phyloP scores from a whole-genome alignment of 306 rosid species.

The Vicia sativa region DNA sequence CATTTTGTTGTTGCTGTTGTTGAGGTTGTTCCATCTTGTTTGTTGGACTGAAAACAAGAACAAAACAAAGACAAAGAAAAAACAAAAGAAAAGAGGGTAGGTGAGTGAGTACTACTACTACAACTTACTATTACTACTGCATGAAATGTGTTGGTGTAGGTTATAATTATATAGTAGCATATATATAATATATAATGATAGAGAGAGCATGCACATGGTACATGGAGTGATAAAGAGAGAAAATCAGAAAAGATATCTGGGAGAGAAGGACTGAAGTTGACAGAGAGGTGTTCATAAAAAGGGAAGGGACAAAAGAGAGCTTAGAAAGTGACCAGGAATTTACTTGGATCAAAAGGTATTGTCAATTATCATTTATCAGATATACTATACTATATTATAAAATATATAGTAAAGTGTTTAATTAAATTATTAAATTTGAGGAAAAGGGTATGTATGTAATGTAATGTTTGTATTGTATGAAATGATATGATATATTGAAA shows the following conservation, averaged over 20 bases:
- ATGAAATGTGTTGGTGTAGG: slow-evolving; percentile 35
- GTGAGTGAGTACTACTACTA: slow-evolving; percentile 5
- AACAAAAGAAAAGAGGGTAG: slow-evolving; percentile 35
- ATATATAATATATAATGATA: slow-evolving; percentile 13
- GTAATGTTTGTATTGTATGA: slow-evolving; percentile 19
- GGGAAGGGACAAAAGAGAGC: slow-evolving; percentile 94
- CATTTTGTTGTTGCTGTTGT: slow-evolving; percentile 36
- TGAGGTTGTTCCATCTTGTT: slow-evolving; percentile 48
- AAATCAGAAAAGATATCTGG: slow-evolving; percentile 75
- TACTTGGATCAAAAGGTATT: slow-evolving; percentile 64
- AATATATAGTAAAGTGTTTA: not conserved
- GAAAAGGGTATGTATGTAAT: not conserved
- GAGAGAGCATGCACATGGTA: slow-evolving; percentile 40
- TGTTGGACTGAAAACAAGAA: slow-evolving; percentile 28
- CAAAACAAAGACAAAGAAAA: slow-evolving; percentile 43
- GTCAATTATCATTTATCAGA: not conserved
- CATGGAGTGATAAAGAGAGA: slow-evolving; percentile 58
- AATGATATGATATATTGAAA: slow-evolving; percentile 47
- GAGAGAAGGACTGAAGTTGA: slow-evolving; percentile 91
- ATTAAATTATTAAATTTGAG: not conserved
- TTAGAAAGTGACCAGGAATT: slow-evolving; percentile 66
- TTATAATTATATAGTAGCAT: not conserved
- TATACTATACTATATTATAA: not conserved
- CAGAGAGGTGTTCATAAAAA: slow-evolving; percentile 70
- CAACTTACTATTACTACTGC: not conserved